Evolutionary conservation across 768 basidiomycete genomes (phyloP).

Genomic region (Podaxis sp.): DNA sequence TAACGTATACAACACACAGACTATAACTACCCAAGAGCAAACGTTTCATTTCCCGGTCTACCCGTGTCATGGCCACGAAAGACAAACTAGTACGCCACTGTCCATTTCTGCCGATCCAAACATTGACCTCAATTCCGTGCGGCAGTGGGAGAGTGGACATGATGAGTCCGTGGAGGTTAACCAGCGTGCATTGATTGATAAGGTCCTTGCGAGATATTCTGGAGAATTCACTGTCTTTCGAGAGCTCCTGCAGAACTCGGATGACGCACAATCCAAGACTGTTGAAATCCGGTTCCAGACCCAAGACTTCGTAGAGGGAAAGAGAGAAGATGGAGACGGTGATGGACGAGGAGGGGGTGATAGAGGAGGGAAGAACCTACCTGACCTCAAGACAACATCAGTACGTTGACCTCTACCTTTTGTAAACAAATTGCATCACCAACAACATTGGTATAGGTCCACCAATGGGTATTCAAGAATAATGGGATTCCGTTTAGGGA

Average conservation of each 20-base stretch:
- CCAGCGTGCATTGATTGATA: slow-evolving; percentile 95
- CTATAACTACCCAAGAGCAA: not conserved
- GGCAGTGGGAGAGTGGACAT: slow-evolving; percentile 55
- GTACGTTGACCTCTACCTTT: slow-evolving; percentile 34
- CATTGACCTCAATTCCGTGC: not conserved
- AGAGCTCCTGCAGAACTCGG: slow-evolving; percentile 94
- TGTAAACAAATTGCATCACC: not conserved
- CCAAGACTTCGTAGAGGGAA: slow-evolving; percentile 38
- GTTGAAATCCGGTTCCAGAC: slow-evolving; percentile 85
- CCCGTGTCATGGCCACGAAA: slow-evolving; percentile 1
- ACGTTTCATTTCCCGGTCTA: not conserved
- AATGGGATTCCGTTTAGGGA: slow-evolving; percentile 81
- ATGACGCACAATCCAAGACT: slow-evolving; percentile 76
- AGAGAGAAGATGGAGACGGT: not conserved
- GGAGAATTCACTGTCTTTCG: slow-evolving; percentile 86
- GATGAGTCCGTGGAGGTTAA: slow-evolving; percentile 90
- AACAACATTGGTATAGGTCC: slow-evolving; percentile 43
- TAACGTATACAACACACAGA: not conserved
- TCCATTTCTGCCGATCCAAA: too few relatives aligned
- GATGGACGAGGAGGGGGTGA: not conserved
- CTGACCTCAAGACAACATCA: slow-evolving; percentile 62
- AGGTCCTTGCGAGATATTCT: slow-evolving; percentile 92
- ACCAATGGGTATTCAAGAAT: slow-evolving; percentile 85
- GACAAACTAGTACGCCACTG: not conserved
- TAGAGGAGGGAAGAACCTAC: slow-evolving; percentile 28